These are phyloP conservation scores for Blastocystis hominis DNA, from an alignment of 352 stramenopile species.

Conservation along the genomic window DNA sequence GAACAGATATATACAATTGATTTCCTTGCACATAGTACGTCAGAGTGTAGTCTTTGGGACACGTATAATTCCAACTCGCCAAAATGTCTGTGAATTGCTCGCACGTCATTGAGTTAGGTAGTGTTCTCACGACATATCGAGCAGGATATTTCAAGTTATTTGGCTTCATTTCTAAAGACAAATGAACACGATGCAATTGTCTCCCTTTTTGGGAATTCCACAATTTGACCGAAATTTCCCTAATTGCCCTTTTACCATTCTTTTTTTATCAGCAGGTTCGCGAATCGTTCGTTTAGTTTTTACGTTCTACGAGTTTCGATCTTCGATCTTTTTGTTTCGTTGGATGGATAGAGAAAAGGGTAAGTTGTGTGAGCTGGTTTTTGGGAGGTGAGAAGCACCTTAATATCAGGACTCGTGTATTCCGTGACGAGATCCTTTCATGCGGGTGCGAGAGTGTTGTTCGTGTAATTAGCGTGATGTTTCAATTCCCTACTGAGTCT, in stretches of 20 bases:
- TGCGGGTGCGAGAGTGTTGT: slow-evolving; percentile 47
- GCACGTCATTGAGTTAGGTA: background rate
- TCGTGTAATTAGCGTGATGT: slow-evolving; percentile 55
- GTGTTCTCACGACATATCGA: background rate
- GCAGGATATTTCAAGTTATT: background rate
- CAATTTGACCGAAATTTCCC: background rate
- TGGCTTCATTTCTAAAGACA: background rate
- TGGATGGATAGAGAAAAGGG: background rate
- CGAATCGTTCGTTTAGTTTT: background rate
- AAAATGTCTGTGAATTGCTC: background rate
- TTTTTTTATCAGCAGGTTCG: background rate
- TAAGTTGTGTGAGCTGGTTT: background rate
- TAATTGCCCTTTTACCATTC: background rate
- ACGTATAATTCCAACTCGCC: background rate
- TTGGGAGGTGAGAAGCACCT: slow-evolving; percentile 6
- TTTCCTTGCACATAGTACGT: slow-evolving; percentile 48
- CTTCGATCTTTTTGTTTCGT: background rate
- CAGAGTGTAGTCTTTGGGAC: background rate
- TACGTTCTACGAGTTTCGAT: background rate
- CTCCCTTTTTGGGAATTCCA: background rate
- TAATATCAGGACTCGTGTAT: slow-evolving; percentile 22
- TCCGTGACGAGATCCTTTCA: slow-evolving; percentile 38
- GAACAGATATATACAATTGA: background rate
- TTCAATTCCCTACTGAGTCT: slow-evolving; percentile 33
- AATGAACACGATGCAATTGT: background rate